Evolutionary conservation across 257 asterid species (phyloP).

Genomic region (Handroanthus guayacan): DNA sequence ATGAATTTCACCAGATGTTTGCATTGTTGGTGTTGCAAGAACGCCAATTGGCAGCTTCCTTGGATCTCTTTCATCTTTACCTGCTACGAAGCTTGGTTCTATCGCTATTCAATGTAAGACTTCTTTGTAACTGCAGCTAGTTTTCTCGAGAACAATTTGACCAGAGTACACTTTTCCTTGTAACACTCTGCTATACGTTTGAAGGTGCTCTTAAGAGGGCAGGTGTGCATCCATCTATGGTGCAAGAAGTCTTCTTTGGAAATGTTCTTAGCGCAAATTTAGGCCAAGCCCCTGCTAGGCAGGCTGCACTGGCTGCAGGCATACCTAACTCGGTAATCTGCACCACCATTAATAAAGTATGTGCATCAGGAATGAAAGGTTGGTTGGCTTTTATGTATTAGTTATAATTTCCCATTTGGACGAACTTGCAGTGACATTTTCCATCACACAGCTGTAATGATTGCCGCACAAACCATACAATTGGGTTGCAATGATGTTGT

Average conservation of each 20-base stretch:
- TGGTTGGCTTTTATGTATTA: conserved; percentile 24
- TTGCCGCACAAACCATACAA: conserved; percentile 86
- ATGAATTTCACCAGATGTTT: conserved; percentile 70
- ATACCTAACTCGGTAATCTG: conserved; percentile 86
- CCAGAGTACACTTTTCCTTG: neutral
- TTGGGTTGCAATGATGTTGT: conserved; percentile 84
- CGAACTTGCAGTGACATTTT: conserved; percentile 28
- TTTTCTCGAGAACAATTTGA: conserved; percentile 6
- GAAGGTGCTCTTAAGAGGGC: conserved; percentile 93
- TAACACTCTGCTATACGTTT: conserved; percentile 29
- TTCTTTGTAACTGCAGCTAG: conserved; percentile 1
- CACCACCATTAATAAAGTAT: conserved; percentile 92
- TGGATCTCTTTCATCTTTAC: conserved; percentile 84
- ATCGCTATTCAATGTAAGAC: conserved; percentile 72
- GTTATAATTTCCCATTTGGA: conserved; percentile 13
- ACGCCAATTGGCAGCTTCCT: conserved; percentile 92
- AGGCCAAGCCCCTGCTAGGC: conserved; percentile 99
- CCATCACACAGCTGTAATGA: conserved; percentile 72
- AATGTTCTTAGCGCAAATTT: conserved; percentile 96
- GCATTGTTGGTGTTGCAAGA: conserved; percentile 95
- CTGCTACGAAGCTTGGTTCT: conserved; percentile 96
- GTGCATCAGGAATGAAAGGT: conserved; percentile 99
- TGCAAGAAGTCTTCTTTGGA: conserved; percentile 95
- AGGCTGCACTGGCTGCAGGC: conserved; percentile 96
- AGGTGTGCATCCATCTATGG: conserved; percentile 76